Conservation (phyloP, 495 filamentous ascomycete species). For the Penicillium manginii region DNA sequence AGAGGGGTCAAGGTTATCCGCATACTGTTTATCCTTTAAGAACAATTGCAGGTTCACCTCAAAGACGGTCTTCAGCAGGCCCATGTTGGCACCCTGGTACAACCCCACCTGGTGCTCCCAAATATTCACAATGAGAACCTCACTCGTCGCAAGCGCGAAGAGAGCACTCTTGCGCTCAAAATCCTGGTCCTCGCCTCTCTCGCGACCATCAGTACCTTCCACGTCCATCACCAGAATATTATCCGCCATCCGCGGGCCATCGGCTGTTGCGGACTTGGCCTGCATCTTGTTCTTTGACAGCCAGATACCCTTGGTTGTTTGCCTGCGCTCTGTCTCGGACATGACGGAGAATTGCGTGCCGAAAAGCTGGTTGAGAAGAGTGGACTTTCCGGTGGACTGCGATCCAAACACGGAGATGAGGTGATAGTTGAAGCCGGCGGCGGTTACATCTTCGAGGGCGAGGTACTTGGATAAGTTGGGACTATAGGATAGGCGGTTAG, state of each 20-base stretch:
- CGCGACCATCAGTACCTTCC: constrained; percentile 94
- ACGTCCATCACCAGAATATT: constrained; percentile 99
- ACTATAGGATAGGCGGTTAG: constrained; percentile 51
- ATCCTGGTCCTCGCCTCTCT: constrained; percentile 96
- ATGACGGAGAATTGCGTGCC: constrained; percentile 96
- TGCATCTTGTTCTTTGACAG: constrained; percentile 90
- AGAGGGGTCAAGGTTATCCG: constrained; percentile 15
- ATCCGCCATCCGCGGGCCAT: constrained; percentile 73
- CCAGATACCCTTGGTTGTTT: constrained; percentile 99
- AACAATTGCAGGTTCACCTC: constrained; percentile 98
- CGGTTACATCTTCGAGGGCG: constrained; percentile 72
- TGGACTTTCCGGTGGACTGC: constrained; percentile 98
- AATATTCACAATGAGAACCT: constrained; percentile 97
- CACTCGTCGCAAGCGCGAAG: constrained; percentile 95
- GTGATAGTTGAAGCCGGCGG: constrained; percentile 97
- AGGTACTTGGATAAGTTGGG: constrained; percentile 82
- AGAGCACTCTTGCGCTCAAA: constrained; percentile 98
- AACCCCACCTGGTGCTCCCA: constrained; percentile 99
- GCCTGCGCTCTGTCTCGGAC: constrained; percentile 85
- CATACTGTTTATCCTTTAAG: constrained; percentile 88
- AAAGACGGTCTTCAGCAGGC: constrained; percentile 95
- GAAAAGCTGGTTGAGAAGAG: constrained; percentile 93
- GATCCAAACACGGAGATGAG: constrained; percentile 98
- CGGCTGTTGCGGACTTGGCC: constrained; percentile 29
- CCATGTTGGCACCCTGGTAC: constrained; percentile 99